These are phyloP conservation scores for Alternaria gaisen DNA, from an alignment of 2,329 filamentous ascomycete genomes.

Conservation along the genomic window DNA sequence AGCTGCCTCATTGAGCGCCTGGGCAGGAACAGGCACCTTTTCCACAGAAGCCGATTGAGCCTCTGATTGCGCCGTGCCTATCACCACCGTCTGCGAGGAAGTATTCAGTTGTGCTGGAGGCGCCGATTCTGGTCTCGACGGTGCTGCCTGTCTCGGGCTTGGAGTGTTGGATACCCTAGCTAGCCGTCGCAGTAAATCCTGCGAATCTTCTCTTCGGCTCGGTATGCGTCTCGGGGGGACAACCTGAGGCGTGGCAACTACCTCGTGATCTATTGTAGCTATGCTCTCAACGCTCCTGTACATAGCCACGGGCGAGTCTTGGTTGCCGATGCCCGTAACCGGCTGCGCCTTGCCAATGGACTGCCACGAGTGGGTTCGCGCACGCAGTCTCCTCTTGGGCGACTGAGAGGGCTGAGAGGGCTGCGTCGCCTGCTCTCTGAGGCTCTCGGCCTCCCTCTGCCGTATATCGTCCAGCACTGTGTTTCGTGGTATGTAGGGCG, in stretches of 20 bases:
- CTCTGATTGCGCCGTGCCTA: conserved; percentile 3
- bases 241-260: conserved; percentile 33
- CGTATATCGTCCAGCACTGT: conserved; percentile 55
- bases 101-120: conserved; percentile 23
- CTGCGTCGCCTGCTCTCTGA: conserved; percentile 40
- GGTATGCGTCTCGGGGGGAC: conserved; percentile 35
- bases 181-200: conserved; percentile 56
- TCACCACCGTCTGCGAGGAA: conserved; percentile 23
- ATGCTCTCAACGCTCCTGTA: conserved; percentile 48
- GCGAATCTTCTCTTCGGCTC: conserved; percentile 55
- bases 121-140: conserved; percentile 34
- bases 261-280: conserved; percentile 39
- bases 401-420: neutral
- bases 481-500: conserved; percentile 55
- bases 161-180: conserved; percentile 59
- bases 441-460: conserved; percentile 52
- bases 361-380: conserved; percentile 42
- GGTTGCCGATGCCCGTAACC: conserved; percentile 34
- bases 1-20: conserved; percentile 4
- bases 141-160: conserved; percentile 48
- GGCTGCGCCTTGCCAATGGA: conserved; percentile 40
- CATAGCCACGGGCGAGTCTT: conserved; percentile 46
- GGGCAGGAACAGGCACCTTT: conserved; percentile 9
- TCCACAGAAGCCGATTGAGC: conserved; percentile 2
- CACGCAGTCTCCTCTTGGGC: conserved; percentile 28